Evolutionary conservation across 257 asterid genomes (phyloP), one percentile per base, ranked within the genome.

Genomic region (Cynanchum wilfordii): DNA sequence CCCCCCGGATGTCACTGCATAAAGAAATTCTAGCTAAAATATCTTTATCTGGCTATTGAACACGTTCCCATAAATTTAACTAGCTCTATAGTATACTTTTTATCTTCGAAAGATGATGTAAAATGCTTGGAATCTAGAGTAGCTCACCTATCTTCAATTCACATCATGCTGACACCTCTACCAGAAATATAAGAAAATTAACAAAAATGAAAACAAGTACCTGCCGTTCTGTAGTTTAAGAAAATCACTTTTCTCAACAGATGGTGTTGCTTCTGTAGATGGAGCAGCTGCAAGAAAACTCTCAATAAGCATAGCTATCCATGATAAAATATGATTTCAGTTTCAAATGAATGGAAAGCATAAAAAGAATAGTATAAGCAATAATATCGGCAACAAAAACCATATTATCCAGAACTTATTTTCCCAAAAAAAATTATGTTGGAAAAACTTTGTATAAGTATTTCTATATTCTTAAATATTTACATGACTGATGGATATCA

Each of bases 161-260:
- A 70, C 74, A 70, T 52, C 74, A 54, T n/a, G 20, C 36, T 29
- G 33, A 70, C 7, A 2, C 15, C 5, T 54, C 8, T 7, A 57
- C 44, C 7, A 54, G 60, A 49, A 54, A 25, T 57, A 10, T 17
- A 75, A 36, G 40, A 0, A 7, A 24, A 38, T 50, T 8, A 12
- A 36, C 27, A 6, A 62, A 27, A 64, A 33, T 70, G 49, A 45
- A 29, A 15, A 20, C 24, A 77, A 68, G 38, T 77, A 95, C 99
- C 99, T 95, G 81, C 98, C 98, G 81, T 95, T 95, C 87, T 95
- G 99, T 83, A 95, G 99, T 85, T 89, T 95, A 80, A 89, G 97
- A 79, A 95, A 90, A 86, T 90, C 86, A 74, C 69, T 69, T 84
- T 83, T 85, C 75, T 89, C 96, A 24, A 86, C 81, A 67, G 86